Conservation (phyloP, 83 land plant genomes). For the Thuja plicata region DNA sequence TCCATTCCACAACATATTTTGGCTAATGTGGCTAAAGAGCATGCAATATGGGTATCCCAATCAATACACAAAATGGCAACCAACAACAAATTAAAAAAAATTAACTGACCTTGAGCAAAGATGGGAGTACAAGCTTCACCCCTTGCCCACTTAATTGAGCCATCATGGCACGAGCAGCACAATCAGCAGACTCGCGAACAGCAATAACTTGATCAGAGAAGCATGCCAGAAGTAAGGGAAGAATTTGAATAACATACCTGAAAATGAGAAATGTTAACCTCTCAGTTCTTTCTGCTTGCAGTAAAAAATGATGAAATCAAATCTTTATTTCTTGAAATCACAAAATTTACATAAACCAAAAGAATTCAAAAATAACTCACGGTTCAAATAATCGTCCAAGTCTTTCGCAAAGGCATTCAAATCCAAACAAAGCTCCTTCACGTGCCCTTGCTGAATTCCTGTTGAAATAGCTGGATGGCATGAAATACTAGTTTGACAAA, state of each 20-base stretch:
- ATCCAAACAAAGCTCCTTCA: constrained; percentile 93
- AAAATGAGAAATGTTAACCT: constrained; percentile 11
- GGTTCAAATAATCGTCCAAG: constrained; percentile 98
- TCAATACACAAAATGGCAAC: background rate
- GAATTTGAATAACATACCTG: constrained; percentile 93
- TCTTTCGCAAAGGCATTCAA: constrained; percentile 96
- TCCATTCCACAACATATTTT: background rate
- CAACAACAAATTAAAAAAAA: background rate
- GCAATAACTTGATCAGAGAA: constrained; percentile 97
- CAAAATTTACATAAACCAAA: background rate
- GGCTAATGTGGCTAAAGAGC: background rate
- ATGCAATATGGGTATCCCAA: background rate
- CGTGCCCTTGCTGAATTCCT: constrained; percentile 95
- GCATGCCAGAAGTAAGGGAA: constrained; percentile 86
- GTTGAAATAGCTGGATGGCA: constrained; percentile 13
- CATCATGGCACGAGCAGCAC: constrained; percentile 99
- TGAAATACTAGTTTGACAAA: background rate
- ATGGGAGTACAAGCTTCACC: constrained; percentile 96
- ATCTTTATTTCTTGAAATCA: background rate
- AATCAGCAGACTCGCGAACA: constrained; percentile 98
- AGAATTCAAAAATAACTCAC: constrained; percentile 40
- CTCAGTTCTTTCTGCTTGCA: background rate
- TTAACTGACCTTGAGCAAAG: constrained; percentile 83
- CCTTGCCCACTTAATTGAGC: constrained; percentile 95
- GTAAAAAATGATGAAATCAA: background rate